phyloP scores from a whole-genome alignment of 2,329 filamentous ascomycete species.

The Xylariaceae sp. region DNA sequence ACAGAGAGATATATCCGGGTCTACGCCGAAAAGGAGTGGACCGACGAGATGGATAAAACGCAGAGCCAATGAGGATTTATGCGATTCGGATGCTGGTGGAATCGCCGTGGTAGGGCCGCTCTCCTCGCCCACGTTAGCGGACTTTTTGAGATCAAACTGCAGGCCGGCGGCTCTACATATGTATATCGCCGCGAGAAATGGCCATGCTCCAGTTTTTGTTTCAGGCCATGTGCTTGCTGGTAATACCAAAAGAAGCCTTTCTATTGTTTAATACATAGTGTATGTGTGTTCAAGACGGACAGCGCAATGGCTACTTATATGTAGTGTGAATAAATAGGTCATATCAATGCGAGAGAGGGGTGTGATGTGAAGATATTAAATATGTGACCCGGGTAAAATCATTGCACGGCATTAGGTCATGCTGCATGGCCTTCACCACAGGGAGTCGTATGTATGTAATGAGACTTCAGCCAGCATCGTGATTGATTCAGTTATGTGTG shows the following conservation, averaged over 20 bases:
- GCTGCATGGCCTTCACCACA: slow-evolving; percentile 8
- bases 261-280: background rate
- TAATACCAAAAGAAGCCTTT: too few species aligned
- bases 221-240: background rate
- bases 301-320: too few species aligned
- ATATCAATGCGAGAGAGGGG: background rate
- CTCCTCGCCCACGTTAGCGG: slow-evolving; percentile 32
- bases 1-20: slow-evolving; percentile 2
- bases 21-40: slow-evolving; percentile 5
- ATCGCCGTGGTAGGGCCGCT: slow-evolving; percentile 36
- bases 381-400: slow-evolving; percentile 26
- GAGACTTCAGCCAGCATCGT: slow-evolving; percentile 14
- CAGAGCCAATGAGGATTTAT: slow-evolving; percentile 16
- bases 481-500: slow-evolving; percentile 4
- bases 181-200: slow-evolving; percentile 31
- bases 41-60: slow-evolving; percentile 15
- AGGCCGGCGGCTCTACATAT: slow-evolving; percentile 32
- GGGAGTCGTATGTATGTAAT: slow-evolving; percentile 16
- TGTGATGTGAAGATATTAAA: slow-evolving; percentile 8
- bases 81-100: slow-evolving; percentile 23
- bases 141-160: slow-evolving; percentile 20
- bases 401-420: slow-evolving; percentile 11
- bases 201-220: slow-evolving; percentile 7
- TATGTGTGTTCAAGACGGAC: too few species aligned
- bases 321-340: too few species aligned